Evolutionary conservation across 192 early-diverging fungal species (phyloP).

Genomic region (Rhizophagus clarus): DNA sequence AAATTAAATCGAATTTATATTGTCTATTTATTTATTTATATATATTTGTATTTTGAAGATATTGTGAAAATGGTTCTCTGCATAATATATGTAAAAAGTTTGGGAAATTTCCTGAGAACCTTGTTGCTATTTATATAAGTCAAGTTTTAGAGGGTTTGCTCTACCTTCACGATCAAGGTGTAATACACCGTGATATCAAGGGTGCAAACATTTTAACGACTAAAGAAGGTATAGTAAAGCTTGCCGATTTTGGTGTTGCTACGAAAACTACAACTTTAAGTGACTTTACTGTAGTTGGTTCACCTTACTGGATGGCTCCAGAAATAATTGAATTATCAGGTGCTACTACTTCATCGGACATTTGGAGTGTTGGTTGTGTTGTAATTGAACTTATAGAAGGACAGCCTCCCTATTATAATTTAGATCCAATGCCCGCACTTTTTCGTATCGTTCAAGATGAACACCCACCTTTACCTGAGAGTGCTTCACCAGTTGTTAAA

Average conservation of each 20-base stretch:
- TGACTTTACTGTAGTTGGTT: conserved; percentile 58
- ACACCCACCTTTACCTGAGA: conserved; percentile 70
- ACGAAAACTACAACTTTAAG: conserved; percentile 56
- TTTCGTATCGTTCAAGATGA: conserved; percentile 74
- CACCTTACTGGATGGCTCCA: conserved; percentile 81
- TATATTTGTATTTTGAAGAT: conserved; percentile 34
- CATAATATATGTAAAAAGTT: conserved; percentile 72
- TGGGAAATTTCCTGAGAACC: conserved; percentile 70
- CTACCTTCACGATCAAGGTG: conserved; percentile 83
- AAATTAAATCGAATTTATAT: not conserved
- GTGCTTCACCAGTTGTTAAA: conserved; percentile 59
- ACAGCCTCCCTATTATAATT: conserved; percentile 68
- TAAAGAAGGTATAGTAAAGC: conserved; percentile 70
- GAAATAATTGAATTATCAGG: conserved; percentile 71
- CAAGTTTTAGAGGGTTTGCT: conserved; percentile 87
- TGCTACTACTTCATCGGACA: conserved; percentile 70
- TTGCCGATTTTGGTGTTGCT: conserved; percentile 80
- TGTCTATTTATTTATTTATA: not conserved
- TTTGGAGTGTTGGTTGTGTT: conserved; percentile 74
- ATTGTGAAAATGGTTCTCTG: conserved; percentile 75
- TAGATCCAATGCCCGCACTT: conserved; percentile 72
- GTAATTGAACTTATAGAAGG: conserved; percentile 72
- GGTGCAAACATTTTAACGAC: conserved; percentile 75
- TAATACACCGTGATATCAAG: conserved; percentile 94
- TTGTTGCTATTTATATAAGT: conserved; percentile 71